Evolutionary conservation across 2,329 filamentous ascomycete genomes (phyloP), one percentile per base, ranked within the genome.

Genomic region (Ploettnerulaceae sp.): DNA sequence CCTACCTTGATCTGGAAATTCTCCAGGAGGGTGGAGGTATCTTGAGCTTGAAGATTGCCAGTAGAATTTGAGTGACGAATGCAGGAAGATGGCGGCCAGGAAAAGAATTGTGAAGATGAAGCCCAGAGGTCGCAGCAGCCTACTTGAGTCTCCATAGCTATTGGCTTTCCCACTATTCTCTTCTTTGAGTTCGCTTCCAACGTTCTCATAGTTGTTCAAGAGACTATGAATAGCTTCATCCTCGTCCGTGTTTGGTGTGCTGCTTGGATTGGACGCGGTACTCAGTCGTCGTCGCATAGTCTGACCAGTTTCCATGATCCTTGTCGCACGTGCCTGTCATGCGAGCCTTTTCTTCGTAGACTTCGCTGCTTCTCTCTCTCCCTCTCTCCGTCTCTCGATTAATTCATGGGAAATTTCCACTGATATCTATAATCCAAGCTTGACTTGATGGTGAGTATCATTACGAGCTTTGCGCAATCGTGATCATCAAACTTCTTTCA

Each of bases 81-180:
- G 24, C 11, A 37, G 8, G 4, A 33, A 18, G 11, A 52, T 33
- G 5, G 34, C 26, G 20, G 31, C 21, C 8, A 50, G 17, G 15
- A 53, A 26, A 9, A 52, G 15, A 20, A 36, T 18, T 1, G 38
- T n/a, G 21, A 53, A 53, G 15, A 47, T 9, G 5, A 49, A 2
- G 5, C 48, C 44, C 2, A 48, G 12, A 2, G 34, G 34, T 29
- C 46, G 40, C 25, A 52, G 47, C 36, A 33, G 45, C 22, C 21
- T 44, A 21, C 46, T 53, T 20, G 25, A 17, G 21, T 41, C 40
- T 33, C 22, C 7, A 34, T 29, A 4, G 12, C 12, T 21, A 14
- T n/a, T 21, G 7, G 29, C 31, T n/a, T 17, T n/a, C n/a, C n/a
- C 14, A 31, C 12, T 9, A 2, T 7, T 20, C 9, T 22, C 15